Conservation (phyloP, 805 yeast genomes). For the Yamadazyma endophytica region DNA sequence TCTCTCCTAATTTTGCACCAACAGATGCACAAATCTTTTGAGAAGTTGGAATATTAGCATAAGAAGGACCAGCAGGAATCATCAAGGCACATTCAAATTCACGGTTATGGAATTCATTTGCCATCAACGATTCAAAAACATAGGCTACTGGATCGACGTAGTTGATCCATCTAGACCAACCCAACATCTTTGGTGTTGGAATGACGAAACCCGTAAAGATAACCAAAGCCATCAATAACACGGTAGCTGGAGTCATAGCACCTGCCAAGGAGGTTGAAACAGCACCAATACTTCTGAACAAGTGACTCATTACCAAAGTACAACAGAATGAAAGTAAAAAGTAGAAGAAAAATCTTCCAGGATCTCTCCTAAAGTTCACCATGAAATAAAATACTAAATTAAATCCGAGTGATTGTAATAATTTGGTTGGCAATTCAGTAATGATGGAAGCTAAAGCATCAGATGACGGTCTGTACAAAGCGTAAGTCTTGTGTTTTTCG, state of each 20-base stretch:
- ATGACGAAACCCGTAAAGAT: conserved; percentile 51
- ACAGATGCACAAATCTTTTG: conserved; percentile 51
- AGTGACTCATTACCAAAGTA: conserved; percentile 40
- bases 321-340: conserved; percentile 26
- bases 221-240: conserved; percentile 49
- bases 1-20: conserved; percentile 56
- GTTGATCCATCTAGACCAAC: conserved; percentile 60
- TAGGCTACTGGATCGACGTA: conserved; percentile 42
- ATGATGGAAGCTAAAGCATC: conserved; percentile 64
- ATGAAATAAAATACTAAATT: conserved; percentile 44
- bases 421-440: conserved; percentile 62
- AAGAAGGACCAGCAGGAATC: conserved; percentile 60
- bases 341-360: conserved; percentile 37
- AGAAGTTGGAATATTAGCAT: conserved; percentile 30
- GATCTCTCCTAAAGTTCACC: conserved; percentile 36
- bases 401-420: conserved; percentile 26
- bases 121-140: conserved; percentile 55
- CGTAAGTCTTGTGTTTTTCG: conserved; percentile 67
- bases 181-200: conserved; percentile 47
- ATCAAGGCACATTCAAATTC: conserved; percentile 49
- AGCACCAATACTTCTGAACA: conserved; percentile 42
- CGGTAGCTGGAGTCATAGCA: conserved; percentile 44
- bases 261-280: conserved; percentile 40
- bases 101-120: conserved; percentile 60
- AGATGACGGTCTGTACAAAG: conserved; percentile 70